Conservation (phyloP, 2,329 filamentous ascomycete genomes). For the Trichoderma harzianum region DNA sequence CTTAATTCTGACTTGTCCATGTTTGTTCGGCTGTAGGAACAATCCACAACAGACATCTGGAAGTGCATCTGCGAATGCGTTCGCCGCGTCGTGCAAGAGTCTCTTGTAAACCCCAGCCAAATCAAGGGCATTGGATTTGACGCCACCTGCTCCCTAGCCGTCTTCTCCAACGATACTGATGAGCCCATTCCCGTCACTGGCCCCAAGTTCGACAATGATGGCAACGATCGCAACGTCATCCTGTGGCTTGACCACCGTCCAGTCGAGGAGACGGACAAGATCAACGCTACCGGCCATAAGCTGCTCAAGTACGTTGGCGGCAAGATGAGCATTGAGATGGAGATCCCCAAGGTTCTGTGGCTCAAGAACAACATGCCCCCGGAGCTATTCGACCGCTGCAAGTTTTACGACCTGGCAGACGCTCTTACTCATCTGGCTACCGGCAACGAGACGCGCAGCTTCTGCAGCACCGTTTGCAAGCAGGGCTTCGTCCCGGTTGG, state of each 20-base stretch:
- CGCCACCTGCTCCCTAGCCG: conserved; percentile 94
- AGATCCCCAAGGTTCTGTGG: conserved; percentile 97
- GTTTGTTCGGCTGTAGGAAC: conserved; percentile 57
- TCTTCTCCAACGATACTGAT: conserved; percentile 85
- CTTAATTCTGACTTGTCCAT: conserved; percentile 10
- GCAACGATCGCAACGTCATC: conserved; percentile 89
- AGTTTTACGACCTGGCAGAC: conserved; percentile 94
- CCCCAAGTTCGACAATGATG: conserved; percentile 71
- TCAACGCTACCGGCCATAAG: conserved; percentile 90
- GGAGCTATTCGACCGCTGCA: conserved; percentile 86
- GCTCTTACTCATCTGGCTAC: conserved; percentile 93
- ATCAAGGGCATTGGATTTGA: conserved; percentile 95
- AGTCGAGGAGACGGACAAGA: conserved; percentile 83
- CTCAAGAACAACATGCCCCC: conserved; percentile 97
- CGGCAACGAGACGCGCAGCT: conserved; percentile 85
- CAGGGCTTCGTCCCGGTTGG: conserved; percentile 96
- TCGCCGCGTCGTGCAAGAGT: conserved; percentile 75
- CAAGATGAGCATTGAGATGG: conserved; percentile 99
- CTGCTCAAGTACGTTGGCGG: conserved; percentile 94
- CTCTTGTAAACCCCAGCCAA: conserved; percentile 69
- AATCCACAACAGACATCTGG: conserved; percentile 98
- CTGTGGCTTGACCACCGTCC: conserved; percentile 97
- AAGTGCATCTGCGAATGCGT: conserved; percentile 87
- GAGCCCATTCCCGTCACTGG: conserved; percentile 89
- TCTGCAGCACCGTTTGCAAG: conserved; percentile 95